Conservation (phyloP, 169 alveolate species). For the Cryptosporidium tyzzeri region DNA sequence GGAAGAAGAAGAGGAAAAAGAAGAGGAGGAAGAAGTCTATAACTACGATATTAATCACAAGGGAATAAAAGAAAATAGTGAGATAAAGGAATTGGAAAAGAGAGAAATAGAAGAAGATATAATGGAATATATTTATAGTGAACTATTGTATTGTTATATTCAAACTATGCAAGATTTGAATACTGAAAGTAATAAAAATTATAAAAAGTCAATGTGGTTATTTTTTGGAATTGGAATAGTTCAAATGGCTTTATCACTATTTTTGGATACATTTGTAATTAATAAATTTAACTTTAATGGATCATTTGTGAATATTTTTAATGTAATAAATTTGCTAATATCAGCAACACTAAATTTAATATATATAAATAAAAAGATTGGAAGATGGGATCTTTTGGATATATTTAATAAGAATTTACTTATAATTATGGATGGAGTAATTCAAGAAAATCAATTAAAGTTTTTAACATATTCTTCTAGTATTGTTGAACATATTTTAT, state of each 20-base stretch:
- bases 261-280: conserved; percentile 5
- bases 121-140: conserved; percentile 5
- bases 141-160: conserved; percentile 7
- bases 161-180: background rate
- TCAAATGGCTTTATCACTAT: background rate
- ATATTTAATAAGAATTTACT: background rate
- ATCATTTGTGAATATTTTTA: background rate
- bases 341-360: background rate
- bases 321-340: background rate
- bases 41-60: background rate
- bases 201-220: background rate
- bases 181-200: background rate
- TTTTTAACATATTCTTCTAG: conserved; percentile 8
- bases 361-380: background rate
- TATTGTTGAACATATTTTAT: background rate
- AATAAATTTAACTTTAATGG: background rate
- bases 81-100: background rate
- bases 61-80: background rate
- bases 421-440: background rate
- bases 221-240: background rate
- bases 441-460: conserved; percentile 26
- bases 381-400: background rate
- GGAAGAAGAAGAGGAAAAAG: background rate
- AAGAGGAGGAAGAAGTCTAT: background rate
- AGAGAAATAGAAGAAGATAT: background rate